Conservation (phyloP, 2,329 filamentous ascomycete species). For the Ambrosiella beaveri region DNA sequence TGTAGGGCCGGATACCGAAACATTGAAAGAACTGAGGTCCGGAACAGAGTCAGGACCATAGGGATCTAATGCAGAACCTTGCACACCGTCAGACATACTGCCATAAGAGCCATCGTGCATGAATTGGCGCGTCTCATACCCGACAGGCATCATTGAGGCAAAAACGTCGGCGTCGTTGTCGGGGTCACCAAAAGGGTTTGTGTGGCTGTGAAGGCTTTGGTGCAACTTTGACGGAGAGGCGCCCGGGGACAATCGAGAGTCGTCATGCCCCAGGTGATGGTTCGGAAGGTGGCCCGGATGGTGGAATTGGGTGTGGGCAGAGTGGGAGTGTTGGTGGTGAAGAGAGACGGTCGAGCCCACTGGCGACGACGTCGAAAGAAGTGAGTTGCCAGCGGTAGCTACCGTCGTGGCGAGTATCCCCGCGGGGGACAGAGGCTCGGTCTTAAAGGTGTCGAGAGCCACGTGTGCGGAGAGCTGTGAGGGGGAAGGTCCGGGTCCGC, state of each 20-base stretch:
- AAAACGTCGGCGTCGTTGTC: conserved; percentile 10
- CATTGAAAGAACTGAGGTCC: conserved; percentile 27
- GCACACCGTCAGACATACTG: conserved; percentile 22
- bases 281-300: background rate
- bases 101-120: conserved; percentile 32
- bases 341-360: conserved; percentile 8
- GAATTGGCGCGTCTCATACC: conserved; percentile 33
- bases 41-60: conserved; percentile 28
- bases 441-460: background rate
- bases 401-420: conserved; percentile 6
- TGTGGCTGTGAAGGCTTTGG: conserved; percentile 10
- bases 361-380: conserved; percentile 11
- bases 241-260: conserved; percentile 7
- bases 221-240: conserved; percentile 7
- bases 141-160: conserved; percentile 29
- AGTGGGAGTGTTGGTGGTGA: conserved; percentile 6
- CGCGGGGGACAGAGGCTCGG: conserved; percentile 1
- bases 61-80: conserved; percentile 20
- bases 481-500: conserved; percentile 7
- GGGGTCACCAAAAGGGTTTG: conserved; percentile 14
- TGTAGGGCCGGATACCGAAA: conserved; percentile 17
- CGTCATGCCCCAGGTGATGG: conserved; percentile 8
- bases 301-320: conserved; percentile 1
- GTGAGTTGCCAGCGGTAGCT: conserved; percentile 3
- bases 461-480: background rate